Evolutionary conservation across 2,329 filamentous ascomycete species (phyloP).

Genomic region (Escovopsis sp.): DNA sequence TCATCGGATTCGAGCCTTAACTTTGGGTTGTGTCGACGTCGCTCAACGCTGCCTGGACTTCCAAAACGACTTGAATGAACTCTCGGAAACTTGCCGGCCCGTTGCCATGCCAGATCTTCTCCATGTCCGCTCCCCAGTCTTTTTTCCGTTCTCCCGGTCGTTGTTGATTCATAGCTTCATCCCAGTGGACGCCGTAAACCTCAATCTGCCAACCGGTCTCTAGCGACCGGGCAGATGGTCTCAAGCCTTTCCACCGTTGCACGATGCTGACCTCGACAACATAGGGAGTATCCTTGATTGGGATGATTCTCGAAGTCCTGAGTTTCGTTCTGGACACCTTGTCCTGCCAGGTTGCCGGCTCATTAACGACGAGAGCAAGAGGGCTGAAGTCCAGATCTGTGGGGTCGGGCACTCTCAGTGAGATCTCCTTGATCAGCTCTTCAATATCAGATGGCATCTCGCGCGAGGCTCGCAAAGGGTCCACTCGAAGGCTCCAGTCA

Average conservation of each 20-base stretch:
- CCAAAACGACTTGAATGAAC: constrained; percentile 18
- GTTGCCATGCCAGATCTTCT: constrained; percentile 19
- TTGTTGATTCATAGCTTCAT: constrained; percentile 19
- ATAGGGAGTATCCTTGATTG: constrained; percentile 17
- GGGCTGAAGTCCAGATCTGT: not conserved
- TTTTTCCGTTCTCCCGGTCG: constrained; percentile 12
- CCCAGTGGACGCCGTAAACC: constrained; percentile 22
- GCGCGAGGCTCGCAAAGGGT: constrained; percentile 10
- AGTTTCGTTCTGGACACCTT: constrained; percentile 10
- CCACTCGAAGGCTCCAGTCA: constrained; percentile 22
- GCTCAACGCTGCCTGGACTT: constrained; percentile 16
- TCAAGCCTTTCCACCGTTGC: constrained; percentile 13
- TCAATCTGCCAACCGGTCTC: constrained; percentile 18
- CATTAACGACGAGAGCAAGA: not conserved
- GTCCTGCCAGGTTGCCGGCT: not conserved
- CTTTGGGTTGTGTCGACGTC: constrained; percentile 2
- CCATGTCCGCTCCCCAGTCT: constrained; percentile 17
- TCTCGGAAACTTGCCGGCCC: constrained; percentile 12
- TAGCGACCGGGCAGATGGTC: constrained; percentile 5
- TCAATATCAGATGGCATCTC: constrained; percentile 9
- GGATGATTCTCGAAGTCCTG: constrained; percentile 15
- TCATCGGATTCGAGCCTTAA: not conserved
- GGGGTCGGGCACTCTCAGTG: constrained; percentile 3
- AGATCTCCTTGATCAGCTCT: constrained; percentile 10
- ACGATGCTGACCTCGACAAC: constrained; percentile 19